Evolutionary conservation across 1,139 yeast genomes (phyloP).

Genomic region (Nakaseomyces glabratus): DNA sequence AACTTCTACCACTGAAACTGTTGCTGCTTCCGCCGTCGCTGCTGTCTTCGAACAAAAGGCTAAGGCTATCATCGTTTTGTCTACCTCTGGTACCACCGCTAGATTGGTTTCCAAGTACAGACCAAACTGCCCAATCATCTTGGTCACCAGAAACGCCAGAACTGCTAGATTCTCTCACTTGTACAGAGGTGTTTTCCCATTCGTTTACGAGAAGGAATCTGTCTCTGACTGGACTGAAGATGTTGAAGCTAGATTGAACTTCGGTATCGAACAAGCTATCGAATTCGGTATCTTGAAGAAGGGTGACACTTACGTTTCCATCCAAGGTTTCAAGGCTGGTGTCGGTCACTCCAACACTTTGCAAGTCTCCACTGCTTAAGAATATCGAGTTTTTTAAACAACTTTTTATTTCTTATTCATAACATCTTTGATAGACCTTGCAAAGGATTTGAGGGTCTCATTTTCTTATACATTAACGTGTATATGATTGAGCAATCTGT

Average conservation of each 20-base stretch:
- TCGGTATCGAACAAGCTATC: conserved; percentile 88
- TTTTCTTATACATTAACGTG: too few relatives aligned
- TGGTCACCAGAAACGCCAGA: conserved; percentile 92
- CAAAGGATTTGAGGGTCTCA: too few relatives aligned
- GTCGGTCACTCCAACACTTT: conserved; percentile 98
- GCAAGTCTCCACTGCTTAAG: conserved; percentile 50
- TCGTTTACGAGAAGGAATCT: conserved; percentile 61
- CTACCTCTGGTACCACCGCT: conserved; percentile 91
- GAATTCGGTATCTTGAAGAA: conserved; percentile 74
- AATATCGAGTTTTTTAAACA: conserved; percentile 3
- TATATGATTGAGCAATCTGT: too few relatives aligned
- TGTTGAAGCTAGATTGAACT: conserved; percentile 88
- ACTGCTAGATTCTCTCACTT: conserved; percentile 94
- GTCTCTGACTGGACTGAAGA: conserved; percentile 91
- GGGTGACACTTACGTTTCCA: conserved; percentile 88
- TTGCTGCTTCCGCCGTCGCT: conserved; percentile 94
- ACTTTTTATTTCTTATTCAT: conserved; percentile 5
- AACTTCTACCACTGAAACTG: conserved; percentile 90
- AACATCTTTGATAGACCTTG: too few relatives aligned
- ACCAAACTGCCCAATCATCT: conserved; percentile 94
- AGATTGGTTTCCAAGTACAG: conserved; percentile 95
- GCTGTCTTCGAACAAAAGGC: conserved; percentile 96
- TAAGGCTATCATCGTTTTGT: conserved; percentile 91
- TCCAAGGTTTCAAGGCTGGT: conserved; percentile 99
- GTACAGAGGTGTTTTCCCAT: conserved; percentile 98